A percentile compares a stretch with the other conserved stretches of the same genome.
These are phyloP conservation scores for Venturia oleaginea DNA, from an alignment of 2,329 filamentous ascomycete species.

Conservation along the genomic window DNA sequence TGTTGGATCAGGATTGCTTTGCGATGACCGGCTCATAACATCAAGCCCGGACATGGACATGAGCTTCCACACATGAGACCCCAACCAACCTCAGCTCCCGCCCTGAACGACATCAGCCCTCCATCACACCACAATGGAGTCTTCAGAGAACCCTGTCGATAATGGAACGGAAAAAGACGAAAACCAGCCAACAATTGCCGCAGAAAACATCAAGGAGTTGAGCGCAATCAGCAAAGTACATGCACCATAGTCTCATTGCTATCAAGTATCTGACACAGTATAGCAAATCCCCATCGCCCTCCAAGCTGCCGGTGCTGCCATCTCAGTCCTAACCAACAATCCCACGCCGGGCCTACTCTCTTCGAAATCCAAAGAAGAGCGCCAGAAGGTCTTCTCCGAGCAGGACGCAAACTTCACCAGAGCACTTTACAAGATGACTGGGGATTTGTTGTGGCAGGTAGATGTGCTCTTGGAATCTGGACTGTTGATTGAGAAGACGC, in stretches of 20 bases:
- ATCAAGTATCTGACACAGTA: conserved; percentile 11
- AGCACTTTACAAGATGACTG: conserved; percentile 58
- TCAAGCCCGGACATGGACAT: neutral
- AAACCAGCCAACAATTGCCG: neutral
- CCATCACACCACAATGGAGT: neutral
- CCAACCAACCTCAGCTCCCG: neutral
- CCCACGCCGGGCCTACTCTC: conserved; percentile 19
- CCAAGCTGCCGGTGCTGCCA: conserved; percentile 50
- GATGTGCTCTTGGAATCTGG: conserved; percentile 73
- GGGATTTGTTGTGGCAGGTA: conserved; percentile 65
- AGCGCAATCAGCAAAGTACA: conserved; percentile 21
- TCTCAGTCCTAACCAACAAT: conserved; percentile 53
- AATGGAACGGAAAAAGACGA: neutral
- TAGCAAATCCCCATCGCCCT: conserved; percentile 47
- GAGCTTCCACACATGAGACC: neutral
- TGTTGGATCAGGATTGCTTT: neutral
- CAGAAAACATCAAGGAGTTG: conserved; percentile 18
- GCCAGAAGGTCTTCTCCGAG: conserved; percentile 50
- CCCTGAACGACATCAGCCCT: neutral
- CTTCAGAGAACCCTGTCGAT: neutral
- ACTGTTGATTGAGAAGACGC: conserved; percentile 45
- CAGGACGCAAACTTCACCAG: conserved; percentile 55
- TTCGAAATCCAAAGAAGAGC: conserved; percentile 33
- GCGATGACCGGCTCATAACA: neutral
- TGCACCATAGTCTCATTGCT: neutral